Evolutionary conservation across 2,329 filamentous ascomycete genomes (phyloP), one percentile per base, ranked within the genome.

Genomic region (Xylariaceae sp.): DNA sequence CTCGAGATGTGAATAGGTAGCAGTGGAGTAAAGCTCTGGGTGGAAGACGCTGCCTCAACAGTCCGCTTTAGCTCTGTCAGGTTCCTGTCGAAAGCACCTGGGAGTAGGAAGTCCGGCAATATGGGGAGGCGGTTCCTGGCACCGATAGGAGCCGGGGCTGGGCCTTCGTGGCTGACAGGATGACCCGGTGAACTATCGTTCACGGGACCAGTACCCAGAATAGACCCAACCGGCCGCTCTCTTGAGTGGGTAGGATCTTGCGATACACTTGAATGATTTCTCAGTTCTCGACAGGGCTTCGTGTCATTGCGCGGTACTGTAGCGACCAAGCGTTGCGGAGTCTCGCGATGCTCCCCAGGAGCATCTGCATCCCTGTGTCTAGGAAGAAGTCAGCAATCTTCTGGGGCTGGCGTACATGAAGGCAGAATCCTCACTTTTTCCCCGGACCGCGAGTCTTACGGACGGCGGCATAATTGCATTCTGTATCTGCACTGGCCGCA

Each of bases 391-490:
- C n/a, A n/a, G n/a, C n/a, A n/a, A n/a, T n/a, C n/a, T n/a, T n/a
- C n/a, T n/a, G n/a, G n/a, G n/a, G n/a, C n/a, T n/a, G n/a, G n/a
- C n/a, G n/a, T n/a, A n/a, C n/a, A n/a, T n/a, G n/a, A n/a, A n/a
- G n/a, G n/a, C n/a, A n/a, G 6, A 22, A 5, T 18, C 24, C 19
- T 19, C 34, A 40, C 37, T n/a, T 40, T 29, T 40, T 43, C 8
- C 37, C 40, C 17, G 23, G 37, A 5, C 40, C 40, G 11, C 40
- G 33, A 5, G 30, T 35, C 17, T 29, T 43, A 16, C 40, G 32
- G 11, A 32, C 30, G 5, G 29, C 21, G 4, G 35, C 35, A 25
- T 43, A 43, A 7, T 10, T 30, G 32, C 40, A 43, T 31, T 43
- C 37, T 18, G 37, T 26, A 19, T 35, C n/a, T n/a, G n/a, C n/a